Base-by-base conservation (phyloP, 345 rosid species). In the Erysimum cheiranthoides region DNA sequence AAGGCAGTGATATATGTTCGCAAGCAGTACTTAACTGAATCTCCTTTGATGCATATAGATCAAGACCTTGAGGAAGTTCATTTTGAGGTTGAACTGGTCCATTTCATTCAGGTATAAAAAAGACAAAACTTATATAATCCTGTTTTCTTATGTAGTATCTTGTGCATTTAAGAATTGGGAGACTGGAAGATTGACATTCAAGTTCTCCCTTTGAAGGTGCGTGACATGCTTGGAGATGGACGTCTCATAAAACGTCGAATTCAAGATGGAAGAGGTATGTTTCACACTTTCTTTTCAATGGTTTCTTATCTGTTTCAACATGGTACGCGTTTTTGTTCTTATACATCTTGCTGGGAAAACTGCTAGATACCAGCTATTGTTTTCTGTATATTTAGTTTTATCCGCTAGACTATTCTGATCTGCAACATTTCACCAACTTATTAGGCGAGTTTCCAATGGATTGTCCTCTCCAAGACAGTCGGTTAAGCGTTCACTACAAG, bases 381-480 rank as follows among this genome's bases (percentile, higher is more conserved):
- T 42, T 40, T 78, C 62, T 40, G 38, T 53, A 35, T 38, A 40
- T 61, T 40, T 50, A 25, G 65, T 45, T 43, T 58, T 68, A 12
- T 54, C 56, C 21, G 10, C 51, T 73, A 28, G 18, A 38, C 60
- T 74, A 17, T 62, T 73, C 75, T 73, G 70, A 79, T 74, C 51
- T 68, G 40, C 18, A 51, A 68, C 7, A 4, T 60, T 32, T 73
- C 45, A 42, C 39, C 38, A 40, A 60, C 30, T 65, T 68, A 64
- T 72, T 77, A 95, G 99, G 99, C 64, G 99, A 95, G 57, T 95
- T 95, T 87, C 99, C 99, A 3, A 95, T 95, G 97, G 98, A 92
- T 82, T 90, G 96, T 69, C 98, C 99, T 27, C 99, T 95, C 70
- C 91, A 92, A 71, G 97, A 90, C 76, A 88, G 97, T 79, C 86